Percentiles rank a stretch among this genome's conserved stretches.
These are phyloP conservation scores for Venturia aucupariae DNA, from an alignment of 2,329 filamentous ascomycete genomes.

Conservation along the genomic window DNA sequence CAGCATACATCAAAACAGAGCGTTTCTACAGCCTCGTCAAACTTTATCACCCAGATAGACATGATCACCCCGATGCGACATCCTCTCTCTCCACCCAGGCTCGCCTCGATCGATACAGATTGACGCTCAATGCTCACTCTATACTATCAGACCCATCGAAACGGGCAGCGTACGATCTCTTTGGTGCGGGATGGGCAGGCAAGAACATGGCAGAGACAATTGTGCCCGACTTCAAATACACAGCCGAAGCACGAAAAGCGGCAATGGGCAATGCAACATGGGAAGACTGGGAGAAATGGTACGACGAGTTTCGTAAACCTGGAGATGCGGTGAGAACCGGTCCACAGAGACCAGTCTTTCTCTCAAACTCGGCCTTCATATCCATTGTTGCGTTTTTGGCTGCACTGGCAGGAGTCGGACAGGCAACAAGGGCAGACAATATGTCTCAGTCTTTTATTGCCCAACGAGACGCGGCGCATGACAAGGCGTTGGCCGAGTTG, in stretches of 20 bases:
- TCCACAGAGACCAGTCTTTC: constrained; percentile 44
- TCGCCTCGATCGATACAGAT: constrained; percentile 79
- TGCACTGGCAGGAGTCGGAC: constrained; percentile 59
- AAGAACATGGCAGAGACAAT: constrained; percentile 18
- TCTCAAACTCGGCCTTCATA: constrained; percentile 73
- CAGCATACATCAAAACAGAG: constrained; percentile 66
- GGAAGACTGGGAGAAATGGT: constrained; percentile 83
- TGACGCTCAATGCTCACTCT: constrained; percentile 79
- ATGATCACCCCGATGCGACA: constrained; percentile 30
- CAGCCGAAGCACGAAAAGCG: constrained; percentile 14
- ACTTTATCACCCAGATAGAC: constrained; percentile 83
- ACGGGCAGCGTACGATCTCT: constrained; percentile 71
- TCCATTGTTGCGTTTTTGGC: constrained; percentile 61
- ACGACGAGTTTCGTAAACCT: constrained; percentile 20
- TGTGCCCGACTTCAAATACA: constrained; percentile 18
- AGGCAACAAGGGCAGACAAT: constrained; percentile 59
- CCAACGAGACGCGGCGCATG: constrained; percentile 55
- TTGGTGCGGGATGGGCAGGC: constrained; percentile 65
- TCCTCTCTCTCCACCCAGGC: constrained; percentile 36
- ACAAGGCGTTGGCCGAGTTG: constrained; percentile 55
- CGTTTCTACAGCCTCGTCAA: constrained; percentile 90
- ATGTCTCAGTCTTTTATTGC: constrained; percentile 55
- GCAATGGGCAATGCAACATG: constrained; percentile 75
- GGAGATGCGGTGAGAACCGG: constrained; percentile 50
- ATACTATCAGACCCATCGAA: constrained; percentile 75